Evolutionary conservation across 164 flowering plant genomes (phyloP).

Genomic region (Magnolia changhungtana): DNA sequence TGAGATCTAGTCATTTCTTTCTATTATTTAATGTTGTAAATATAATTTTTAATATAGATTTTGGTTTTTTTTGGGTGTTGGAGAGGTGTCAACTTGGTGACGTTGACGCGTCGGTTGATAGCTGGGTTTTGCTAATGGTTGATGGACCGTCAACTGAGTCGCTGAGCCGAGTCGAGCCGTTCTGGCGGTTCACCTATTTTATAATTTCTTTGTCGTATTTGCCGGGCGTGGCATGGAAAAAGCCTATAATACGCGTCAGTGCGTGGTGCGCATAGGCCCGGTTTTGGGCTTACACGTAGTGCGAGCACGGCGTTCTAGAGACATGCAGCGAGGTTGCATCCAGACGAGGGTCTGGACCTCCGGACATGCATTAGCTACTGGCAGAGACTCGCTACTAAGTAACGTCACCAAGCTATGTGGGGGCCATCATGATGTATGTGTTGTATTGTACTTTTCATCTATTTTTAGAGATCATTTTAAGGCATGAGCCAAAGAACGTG

Average conservation of each 20-base stretch:
- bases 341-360: background rate
- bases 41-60: background rate
- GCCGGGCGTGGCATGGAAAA: background rate
- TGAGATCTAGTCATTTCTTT: background rate
- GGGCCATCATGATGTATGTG: too few species aligned
- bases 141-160: background rate
- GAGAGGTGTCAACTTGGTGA: conserved; percentile 25
- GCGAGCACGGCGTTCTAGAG: background rate
- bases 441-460: too few species aligned
- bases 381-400: too few species aligned
- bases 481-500: too few species aligned
- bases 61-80: conserved; percentile 8
- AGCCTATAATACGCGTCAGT: background rate
- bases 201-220: background rate
- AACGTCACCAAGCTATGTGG: too few species aligned
- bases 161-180: conserved; percentile 1
- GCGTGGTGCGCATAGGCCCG: background rate
- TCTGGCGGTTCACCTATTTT: background rate
- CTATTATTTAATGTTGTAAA: background rate
- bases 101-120: conserved; percentile 12
- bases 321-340: background rate
- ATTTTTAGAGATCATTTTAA: too few species aligned
- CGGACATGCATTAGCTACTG: too few species aligned
- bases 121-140: background rate
- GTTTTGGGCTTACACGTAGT: background rate